Percentiles rank a stretch among this genome's conserved stretches.
phyloP scores from a whole-genome alignment of 1,284 basidiomycete genomes.

The Thecaphora frezii region DNA sequence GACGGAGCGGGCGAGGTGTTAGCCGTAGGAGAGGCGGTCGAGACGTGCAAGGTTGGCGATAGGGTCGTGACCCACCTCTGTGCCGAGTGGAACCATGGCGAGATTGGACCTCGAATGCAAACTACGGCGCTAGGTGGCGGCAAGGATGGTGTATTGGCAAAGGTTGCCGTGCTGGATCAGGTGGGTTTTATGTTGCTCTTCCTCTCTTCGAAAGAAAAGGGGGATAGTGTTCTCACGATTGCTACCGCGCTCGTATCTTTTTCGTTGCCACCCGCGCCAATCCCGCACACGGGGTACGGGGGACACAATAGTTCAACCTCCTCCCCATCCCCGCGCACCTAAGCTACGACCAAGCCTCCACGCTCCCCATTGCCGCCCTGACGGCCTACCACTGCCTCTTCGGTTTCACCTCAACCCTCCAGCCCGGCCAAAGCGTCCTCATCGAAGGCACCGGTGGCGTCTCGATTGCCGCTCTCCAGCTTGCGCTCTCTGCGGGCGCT shows the following conservation, averaged over 20 bases:
- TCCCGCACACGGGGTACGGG: too few species aligned
- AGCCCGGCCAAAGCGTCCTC: slow-evolving; percentile 23
- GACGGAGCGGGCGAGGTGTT: slow-evolving; percentile 25
- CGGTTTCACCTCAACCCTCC: slow-evolving; percentile 10
- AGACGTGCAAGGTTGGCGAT: slow-evolving; percentile 12
- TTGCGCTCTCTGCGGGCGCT: slow-evolving; percentile 20
- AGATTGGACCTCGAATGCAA: slow-evolving; percentile 34
- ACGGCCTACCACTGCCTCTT: slow-evolving; percentile 33
- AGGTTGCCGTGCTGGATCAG: slow-evolving; percentile 19
- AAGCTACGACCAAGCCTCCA: slow-evolving; percentile 17
- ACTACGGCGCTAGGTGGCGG: slow-evolving; percentile 19
- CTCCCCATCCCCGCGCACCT: slow-evolving; percentile 24
- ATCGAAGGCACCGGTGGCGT: slow-evolving; percentile 36
- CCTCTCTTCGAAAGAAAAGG: too few species aligned
- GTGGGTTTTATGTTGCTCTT: not conserved
- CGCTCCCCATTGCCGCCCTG: slow-evolving; percentile 20
- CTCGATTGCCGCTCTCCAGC: slow-evolving; percentile 23
- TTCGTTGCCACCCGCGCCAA: too few species aligned
- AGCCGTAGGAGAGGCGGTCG: slow-evolving; percentile 8
- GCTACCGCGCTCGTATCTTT: too few species aligned
- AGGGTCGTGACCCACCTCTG: slow-evolving; percentile 27
- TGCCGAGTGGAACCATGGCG: slow-evolving; percentile 18
- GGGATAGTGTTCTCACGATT: too few species aligned
- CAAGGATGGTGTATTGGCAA: slow-evolving; percentile 13
- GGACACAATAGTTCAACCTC: slow-evolving; percentile 13